Conservation (phyloP, 2,329 filamentous ascomycete species). For the Talaromyces sp. region DNA sequence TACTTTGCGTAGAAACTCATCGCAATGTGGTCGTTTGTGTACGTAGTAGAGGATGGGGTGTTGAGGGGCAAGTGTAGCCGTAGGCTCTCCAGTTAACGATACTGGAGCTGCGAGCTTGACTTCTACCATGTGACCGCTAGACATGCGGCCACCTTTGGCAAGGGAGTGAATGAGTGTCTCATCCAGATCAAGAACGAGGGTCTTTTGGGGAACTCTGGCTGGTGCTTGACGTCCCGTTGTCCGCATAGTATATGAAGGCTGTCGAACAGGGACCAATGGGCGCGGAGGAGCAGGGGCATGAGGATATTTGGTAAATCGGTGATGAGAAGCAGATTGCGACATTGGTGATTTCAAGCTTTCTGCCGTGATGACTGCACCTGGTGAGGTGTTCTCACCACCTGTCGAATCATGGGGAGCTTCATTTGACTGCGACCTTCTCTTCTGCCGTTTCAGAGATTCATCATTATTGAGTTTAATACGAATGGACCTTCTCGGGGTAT, state of each 20-base stretch:
- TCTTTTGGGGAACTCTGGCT: conserved; percentile 71
- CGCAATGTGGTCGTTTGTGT: conserved; percentile 93
- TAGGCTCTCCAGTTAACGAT: conserved; percentile 51
- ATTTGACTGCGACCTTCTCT: conserved; percentile 31
- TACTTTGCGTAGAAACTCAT: conserved; percentile 91
- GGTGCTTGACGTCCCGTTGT: conserved; percentile 16
- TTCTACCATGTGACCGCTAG: conserved; percentile 97
- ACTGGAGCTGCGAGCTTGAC: conserved; percentile 64
- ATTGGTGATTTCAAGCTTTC: conserved; percentile 91
- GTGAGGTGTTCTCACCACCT: conserved; percentile 21
- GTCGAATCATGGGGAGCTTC: conserved; percentile 27
- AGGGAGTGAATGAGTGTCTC: conserved; percentile 98
- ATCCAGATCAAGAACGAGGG: conserved; percentile 89
- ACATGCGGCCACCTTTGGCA: conserved; percentile 93
- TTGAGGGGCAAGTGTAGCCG: conserved; percentile 70
- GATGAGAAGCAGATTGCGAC: conserved; percentile 59
- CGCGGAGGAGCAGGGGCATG: conserved; percentile 84
- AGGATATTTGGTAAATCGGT: conserved; percentile 79
- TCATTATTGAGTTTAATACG: conserved; percentile 86
- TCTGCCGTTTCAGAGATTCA: conserved; percentile 68
- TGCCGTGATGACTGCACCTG: conserved; percentile 56
- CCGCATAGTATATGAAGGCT: conserved; percentile 73
- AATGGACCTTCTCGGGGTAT: conserved; percentile 72
- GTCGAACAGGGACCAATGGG: conserved; percentile 81
- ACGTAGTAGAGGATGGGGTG: conserved; percentile 98